These are phyloP conservation scores for Colletotrichum somersetense DNA, from an alignment of 2,329 filamentous ascomycete genomes.

Conservation along the genomic window DNA sequence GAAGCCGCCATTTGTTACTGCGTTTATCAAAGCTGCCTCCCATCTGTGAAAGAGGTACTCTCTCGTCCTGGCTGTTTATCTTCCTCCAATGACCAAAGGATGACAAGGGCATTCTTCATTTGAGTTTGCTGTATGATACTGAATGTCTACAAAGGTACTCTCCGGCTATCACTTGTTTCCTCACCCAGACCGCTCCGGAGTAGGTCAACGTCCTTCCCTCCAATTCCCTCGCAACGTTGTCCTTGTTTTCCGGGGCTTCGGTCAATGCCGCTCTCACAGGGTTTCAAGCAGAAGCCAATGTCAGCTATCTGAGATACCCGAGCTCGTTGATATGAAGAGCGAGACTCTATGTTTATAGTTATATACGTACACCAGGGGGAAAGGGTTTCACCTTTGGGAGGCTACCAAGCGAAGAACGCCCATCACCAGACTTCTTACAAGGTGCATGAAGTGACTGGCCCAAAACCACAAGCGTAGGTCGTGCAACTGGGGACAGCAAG, in stretches of 20 bases:
- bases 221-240: background rate
- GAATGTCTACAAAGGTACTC: background rate
- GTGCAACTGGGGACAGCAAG: background rate
- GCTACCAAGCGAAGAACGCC: background rate
- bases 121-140: background rate
- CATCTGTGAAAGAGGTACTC: too few species aligned
- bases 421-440: background rate
- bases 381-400: background rate
- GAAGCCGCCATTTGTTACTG: background rate
- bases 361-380: background rate
- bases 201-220: slow-evolving; percentile 2
- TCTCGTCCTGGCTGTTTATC: background rate
- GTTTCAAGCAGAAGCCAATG: background rate
- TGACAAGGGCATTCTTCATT: background rate
- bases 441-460: too few species aligned
- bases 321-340: background rate
- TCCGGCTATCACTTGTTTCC: background rate
- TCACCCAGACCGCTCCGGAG: slow-evolving; percentile 11
- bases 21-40: background rate
- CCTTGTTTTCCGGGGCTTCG: background rate
- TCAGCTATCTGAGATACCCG: background rate
- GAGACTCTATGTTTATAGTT: background rate
- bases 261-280: slow-evolving; percentile 9
- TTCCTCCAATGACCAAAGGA: background rate
- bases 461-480: background rate